Conservation (phyloP, 1,284 basidiomycete species). For the Xanthoconium separans region DNA sequence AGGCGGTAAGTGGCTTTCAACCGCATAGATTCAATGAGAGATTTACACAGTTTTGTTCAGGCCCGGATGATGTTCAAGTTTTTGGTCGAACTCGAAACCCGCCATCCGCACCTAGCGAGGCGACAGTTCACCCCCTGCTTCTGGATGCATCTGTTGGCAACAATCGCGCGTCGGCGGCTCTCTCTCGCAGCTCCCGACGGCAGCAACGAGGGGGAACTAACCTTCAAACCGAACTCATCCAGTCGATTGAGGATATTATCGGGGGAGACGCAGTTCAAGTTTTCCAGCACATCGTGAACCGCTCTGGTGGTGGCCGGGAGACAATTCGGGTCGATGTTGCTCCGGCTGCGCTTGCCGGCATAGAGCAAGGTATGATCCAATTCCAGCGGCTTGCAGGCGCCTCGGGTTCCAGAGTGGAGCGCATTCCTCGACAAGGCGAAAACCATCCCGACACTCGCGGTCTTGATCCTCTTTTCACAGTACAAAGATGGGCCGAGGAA, state of each 20-base stretch:
- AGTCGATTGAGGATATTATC: slow-evolving; percentile 81
- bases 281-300: slow-evolving; percentile 76
- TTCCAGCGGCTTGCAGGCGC: slow-evolving; percentile 47
- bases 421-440: slow-evolving; percentile 49
- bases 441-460: slow-evolving; percentile 52
- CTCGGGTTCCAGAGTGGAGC: slow-evolving; percentile 60
- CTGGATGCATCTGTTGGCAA: slow-evolving; percentile 57
- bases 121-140: slow-evolving; percentile 81
- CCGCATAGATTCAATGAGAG: neutral
- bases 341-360: slow-evolving; percentile 55
- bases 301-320: slow-evolving; percentile 52
- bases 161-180: slow-evolving; percentile 43
- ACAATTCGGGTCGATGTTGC: slow-evolving; percentile 75
- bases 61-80: slow-evolving; percentile 55
- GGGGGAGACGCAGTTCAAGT: slow-evolving; percentile 82
- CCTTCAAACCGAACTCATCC: slow-evolving; percentile 61
- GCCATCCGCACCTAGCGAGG: slow-evolving; percentile 52
- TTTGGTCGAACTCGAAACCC: slow-evolving; percentile 60
- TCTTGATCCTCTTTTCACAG: slow-evolving; percentile 77
- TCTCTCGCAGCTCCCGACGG: slow-evolving; percentile 55
- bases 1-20: slow-evolving; percentile 38
- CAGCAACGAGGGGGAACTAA: slow-evolving; percentile 53
- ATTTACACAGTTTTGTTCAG: slow-evolving; percentile 23
- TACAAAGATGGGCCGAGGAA: slow-evolving; percentile 92
- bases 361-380: slow-evolving; percentile 52